Evolutionary conservation across 116 monocot species (phyloP), one percentile per base, ranked within the genome.

Genomic region (Phalaenopsis hybrid): DNA sequence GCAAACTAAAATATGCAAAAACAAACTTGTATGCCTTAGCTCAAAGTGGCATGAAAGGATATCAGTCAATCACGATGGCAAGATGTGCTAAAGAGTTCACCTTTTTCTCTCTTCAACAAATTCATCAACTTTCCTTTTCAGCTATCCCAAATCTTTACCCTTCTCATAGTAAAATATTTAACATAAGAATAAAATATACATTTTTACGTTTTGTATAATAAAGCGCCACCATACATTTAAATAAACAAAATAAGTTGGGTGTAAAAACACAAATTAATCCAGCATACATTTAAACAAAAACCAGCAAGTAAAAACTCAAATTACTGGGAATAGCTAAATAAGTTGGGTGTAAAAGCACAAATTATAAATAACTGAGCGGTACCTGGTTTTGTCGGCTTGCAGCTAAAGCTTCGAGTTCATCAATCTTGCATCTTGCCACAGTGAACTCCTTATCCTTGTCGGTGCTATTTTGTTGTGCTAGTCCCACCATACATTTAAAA

Each of bases 401-500:
- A 80, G 85, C 90, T 80, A 95, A 72, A 34, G 86, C 85, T 84
- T 95, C 95, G 58, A 98, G 93, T 79, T 98, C 95, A 82, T 93
- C 88, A 77, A 93, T 93, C 16, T 83, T 90, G 72, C 75, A 83
- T 79, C 79, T 90, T 41, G 89, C 84, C 50, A 84, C 86, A 74
- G 57, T 68, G 20, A 98, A 75, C 46, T 98, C 95, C 68, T 98
- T 93, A 81, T 93, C 92, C 84, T 93, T 98, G 84, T 98, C 95
- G 1, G 89, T 88, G 78, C 90, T 93, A 18, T 93, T 86, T 87
- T 95, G 97, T 28, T 93, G 95, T 50, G 83, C 79, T 65, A 95
- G 75, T 72, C 98, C 95, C 81, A 95, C 98, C 81, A 98, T 98
- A 65, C 98, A 98, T 85, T 98, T 95, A 69, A 95, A 98, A 51